These are phyloP conservation scores for Helotiales sp. DNA, from an alignment of 2,329 filamentous ascomycete species.

Conservation along the genomic window DNA sequence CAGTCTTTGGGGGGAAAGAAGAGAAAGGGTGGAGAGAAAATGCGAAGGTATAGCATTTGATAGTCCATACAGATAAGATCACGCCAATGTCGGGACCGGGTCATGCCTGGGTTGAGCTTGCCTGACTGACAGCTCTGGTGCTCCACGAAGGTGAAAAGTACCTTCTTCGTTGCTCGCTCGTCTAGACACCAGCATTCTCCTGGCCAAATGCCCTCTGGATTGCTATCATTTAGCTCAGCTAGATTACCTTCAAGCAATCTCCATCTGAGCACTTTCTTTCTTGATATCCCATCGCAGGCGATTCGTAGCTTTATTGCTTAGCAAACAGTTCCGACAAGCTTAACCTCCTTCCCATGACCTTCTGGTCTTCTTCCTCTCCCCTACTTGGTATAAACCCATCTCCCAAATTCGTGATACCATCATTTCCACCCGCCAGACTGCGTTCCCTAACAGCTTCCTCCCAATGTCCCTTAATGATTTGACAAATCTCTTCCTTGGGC, in stretches of 20 bases:
- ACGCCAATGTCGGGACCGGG: no score
- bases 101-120: background rate
- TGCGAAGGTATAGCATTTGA: no score
- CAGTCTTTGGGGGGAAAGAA: no score
- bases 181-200: no score
- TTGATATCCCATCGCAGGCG: background rate
- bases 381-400: slow-evolving; percentile 20
- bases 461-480: slow-evolving; percentile 40
- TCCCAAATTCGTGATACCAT: slow-evolving; percentile 14
- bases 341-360: slow-evolving; percentile 35
- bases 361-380: slow-evolving; percentile 17
- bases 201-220: background rate
- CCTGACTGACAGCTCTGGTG: background rate
- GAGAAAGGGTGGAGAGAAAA: no score
- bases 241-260: background rate
- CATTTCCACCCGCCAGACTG: slow-evolving; percentile 12
- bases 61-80: no score
- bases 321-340: slow-evolving; percentile 40
- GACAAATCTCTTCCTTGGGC: slow-evolving; percentile 44
- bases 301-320: slow-evolving; percentile 2
- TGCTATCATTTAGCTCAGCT: background rate
- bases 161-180: no score
- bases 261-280: background rate
- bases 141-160: background rate
- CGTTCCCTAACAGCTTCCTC: slow-evolving; percentile 30